Base-by-base conservation (phyloP, 2,329 filamentous ascomycete species). In the Botryotinia narcissicola region DNA sequence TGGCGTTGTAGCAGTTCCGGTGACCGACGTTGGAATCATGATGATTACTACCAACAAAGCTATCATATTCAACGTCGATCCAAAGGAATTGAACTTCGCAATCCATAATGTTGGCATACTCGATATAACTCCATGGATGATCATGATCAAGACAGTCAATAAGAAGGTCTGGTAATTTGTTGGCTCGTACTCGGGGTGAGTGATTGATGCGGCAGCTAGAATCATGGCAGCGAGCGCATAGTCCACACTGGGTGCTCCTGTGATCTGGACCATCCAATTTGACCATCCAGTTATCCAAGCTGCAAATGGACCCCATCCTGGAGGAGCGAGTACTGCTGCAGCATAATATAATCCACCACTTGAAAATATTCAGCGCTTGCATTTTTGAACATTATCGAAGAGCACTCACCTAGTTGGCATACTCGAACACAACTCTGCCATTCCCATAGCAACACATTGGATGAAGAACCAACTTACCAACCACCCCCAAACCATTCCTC, bases 401-500 rank as follows among this genome's bases (percentile, higher is more conserved):
- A 61, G 22, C 37, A 74, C 77, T 70, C 80, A 86, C 81, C 86
- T 89, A 2, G 91, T 93, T 6, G 91, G 91, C 91, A 93, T 93
- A 62, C 89, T 89, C 4, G 88, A 91, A 78, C 91, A 93, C 29
- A 93, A 83, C 81, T 93, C 91, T 2, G 91, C 91, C 88, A 90
- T 90, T 32, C 87, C 87, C 82, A 89, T 86, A 14, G 91, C 91
- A 73, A 93, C 88, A 80, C 88, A 90, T 79, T 93, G 88, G 57
- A 93, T 92, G 59, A 92, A 92, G 8, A 90, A 77, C 87, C 93
- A 92, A 67, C 90, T 90, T 63, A 93, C 84, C 42, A 93, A 82
- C 91, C 92, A 94, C 8, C 91, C 92, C 91, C 91, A 93, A 3
- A 90, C 90, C 90, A 93, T 92, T 37, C 90, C 89, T 74, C 84